These are phyloP conservation scores for Candida tammaniensis DNA, from an alignment of 805 yeast genomes.

Conservation along the genomic window DNA sequence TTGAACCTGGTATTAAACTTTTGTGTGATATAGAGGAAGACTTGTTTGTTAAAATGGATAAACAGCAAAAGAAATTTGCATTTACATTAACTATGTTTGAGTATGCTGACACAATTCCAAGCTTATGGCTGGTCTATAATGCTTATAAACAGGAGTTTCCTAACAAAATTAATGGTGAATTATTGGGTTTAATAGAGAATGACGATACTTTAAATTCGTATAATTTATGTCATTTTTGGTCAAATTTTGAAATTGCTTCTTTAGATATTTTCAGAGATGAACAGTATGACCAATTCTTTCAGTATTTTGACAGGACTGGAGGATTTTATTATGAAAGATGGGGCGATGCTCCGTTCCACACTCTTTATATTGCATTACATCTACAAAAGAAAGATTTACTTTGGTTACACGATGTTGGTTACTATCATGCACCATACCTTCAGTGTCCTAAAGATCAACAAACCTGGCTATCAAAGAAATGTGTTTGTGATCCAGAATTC, in stretches of 20 bases:
- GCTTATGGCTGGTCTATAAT: slow-evolving; percentile 58
- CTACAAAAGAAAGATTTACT: slow-evolving; percentile 58
- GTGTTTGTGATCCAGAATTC: slow-evolving; percentile 35
- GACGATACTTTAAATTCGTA: slow-evolving; percentile 44
- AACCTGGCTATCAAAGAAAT: slow-evolving; percentile 23
- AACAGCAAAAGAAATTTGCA: slow-evolving; percentile 57
- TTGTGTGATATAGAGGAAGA: slow-evolving; percentile 64
- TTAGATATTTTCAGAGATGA: slow-evolving; percentile 63
- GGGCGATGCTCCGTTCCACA: slow-evolving; percentile 94
- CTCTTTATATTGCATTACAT: slow-evolving; percentile 67
- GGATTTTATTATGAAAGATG: slow-evolving; percentile 86
- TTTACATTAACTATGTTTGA: slow-evolving; percentile 68
- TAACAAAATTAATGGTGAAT: slow-evolving; percentile 25
- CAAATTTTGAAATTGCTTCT: slow-evolving; percentile 74
- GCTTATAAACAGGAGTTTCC: slow-evolving; percentile 24
- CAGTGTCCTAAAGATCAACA: slow-evolving; percentile 51
- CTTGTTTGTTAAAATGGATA: slow-evolving; percentile 57
- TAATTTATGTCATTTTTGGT: slow-evolving; percentile 81
- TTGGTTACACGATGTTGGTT: slow-evolving; percentile 74
- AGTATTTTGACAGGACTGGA: slow-evolving; percentile 61
- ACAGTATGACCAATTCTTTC: slow-evolving; percentile 57
- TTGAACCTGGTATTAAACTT: slow-evolving; percentile 65
- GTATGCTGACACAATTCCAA: slow-evolving; percentile 56
- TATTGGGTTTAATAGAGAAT: slow-evolving; percentile 11
- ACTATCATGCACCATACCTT: slow-evolving; percentile 65